Base-by-base conservation (phyloP, 495 filamentous ascomycete genomes). In the Alectoria sarmentosa region DNA sequence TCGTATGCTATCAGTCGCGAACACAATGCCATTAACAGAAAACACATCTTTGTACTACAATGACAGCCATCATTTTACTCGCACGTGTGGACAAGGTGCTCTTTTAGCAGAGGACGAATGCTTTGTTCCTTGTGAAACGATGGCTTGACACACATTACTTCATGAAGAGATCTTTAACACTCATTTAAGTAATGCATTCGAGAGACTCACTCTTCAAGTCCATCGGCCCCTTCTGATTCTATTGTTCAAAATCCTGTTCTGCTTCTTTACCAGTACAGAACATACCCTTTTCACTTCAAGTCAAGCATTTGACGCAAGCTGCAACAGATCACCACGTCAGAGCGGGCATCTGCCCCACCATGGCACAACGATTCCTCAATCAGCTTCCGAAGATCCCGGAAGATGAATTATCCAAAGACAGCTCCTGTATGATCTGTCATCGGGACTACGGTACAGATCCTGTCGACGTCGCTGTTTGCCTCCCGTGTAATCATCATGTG, bases 401-500 rank as follows among this genome's bases (percentile, higher is more conserved):
- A 30, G 8, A 34, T 26, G 52, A 55, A 34, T 8, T 55, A n/a
- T 21, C 52, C 28, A 11, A 55, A 34, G 52, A 55, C 17, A 55
- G 52, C 15, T 21, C 1, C 3, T 55, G 52, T 21, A 55, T 55
- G 52, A 55, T 55, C 7, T 55, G 52, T 21, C 30, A 10, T 34
- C 28, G 8, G 11, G 8, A 55, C 0, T 55, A 55, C 30, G 30
- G 30, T 4, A 34, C 52, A 34, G 52, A 55, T 21, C 6, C 49
- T 30, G 30, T 1, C 30, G 52, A 55, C 3, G 14, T 17, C 3
- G 52, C 52, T 34, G 52, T 55, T 11, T 30, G 52, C 30, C 52
- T 55, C 7, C 52, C 52, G 15, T 55, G 52, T n/a, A 55, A 55
- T 34, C 52, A 55, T 55, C 28, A 34, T 4, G 52, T 55, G 30